phyloP scores from a whole-genome alignment of 768 basidiomycete species.

The Mycena sanguinolenta region DNA sequence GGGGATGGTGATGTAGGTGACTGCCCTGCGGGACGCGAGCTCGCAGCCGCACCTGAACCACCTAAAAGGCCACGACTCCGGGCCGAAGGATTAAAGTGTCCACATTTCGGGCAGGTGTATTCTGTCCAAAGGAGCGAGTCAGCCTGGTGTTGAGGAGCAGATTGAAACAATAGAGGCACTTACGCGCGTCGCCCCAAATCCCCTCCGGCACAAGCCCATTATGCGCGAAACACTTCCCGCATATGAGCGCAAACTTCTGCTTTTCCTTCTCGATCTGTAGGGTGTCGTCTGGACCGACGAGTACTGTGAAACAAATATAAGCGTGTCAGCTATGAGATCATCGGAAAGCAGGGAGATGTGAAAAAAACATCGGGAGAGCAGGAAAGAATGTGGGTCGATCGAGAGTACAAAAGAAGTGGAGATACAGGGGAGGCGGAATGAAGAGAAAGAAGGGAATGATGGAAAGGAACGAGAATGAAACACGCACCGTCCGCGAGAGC shows the following conservation, averaged over 20 bases:
- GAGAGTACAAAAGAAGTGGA: no score
- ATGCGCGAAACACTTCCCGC: constrained; percentile 88
- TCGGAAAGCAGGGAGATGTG: neutral
- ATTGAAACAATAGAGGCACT: constrained; percentile 48
- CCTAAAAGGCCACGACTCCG: constrained; percentile 31
- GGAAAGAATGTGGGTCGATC: no score
- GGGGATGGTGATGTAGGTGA: neutral
- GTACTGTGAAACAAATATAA: constrained; percentile 44
- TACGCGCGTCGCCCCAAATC: constrained; percentile 86
- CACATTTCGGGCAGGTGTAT: constrained; percentile 89
- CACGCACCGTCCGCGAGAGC: constrained; percentile 77
- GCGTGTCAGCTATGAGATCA: neutral
- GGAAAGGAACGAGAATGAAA: neutral
- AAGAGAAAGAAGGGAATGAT: no score
- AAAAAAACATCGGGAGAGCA: no score
- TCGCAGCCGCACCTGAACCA: neutral
- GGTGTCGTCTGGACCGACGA: constrained; percentile 84
- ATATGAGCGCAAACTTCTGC: constrained; percentile 84
- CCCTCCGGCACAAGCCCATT: constrained; percentile 90
- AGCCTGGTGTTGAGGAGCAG: neutral
- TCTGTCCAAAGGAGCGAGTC: constrained; percentile 58
- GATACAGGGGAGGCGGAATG: no score
- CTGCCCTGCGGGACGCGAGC: neutral
- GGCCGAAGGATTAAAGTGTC: constrained; percentile 78
- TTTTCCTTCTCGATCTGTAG: constrained; percentile 58